Evolutionary conservation across 345 rosid species (phyloP).

Genomic region (Microthlaspi erraticum): DNA sequence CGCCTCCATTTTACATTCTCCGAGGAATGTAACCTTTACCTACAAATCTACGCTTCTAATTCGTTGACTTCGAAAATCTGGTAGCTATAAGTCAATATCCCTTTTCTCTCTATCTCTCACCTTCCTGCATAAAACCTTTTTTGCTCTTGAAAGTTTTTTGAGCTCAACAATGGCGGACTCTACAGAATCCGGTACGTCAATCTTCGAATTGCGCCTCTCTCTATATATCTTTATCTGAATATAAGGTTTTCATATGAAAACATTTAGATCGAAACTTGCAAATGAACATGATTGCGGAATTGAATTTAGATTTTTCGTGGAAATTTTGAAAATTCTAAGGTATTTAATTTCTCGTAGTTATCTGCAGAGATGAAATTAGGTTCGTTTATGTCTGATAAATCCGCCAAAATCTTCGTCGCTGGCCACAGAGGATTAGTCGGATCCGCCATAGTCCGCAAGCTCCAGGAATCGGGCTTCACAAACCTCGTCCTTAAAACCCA

Average conservation of each 20-base stretch:
- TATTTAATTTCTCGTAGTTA: background rate
- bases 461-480: constrained; percentile 60
- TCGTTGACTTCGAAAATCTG: constrained; percentile 11
- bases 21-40: constrained; percentile 15
- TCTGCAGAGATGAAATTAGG: constrained; percentile 34
- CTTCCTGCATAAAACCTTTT: background rate
- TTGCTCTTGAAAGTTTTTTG: background rate
- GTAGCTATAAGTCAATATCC: constrained; percentile 30
- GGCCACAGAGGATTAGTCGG: constrained; percentile 97
- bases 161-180: constrained; percentile 31
- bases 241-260: background rate
- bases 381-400: constrained; percentile 64
- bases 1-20: constrained; percentile 17
- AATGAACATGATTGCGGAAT: constrained; percentile 9
- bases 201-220: background rate
- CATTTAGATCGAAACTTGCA: background rate
- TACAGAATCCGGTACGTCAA: constrained; percentile 34
- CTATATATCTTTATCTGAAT: background rate
- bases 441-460: constrained; percentile 83
- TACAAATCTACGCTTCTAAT: constrained; percentile 22
- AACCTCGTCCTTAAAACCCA: constrained; percentile 75
- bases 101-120: constrained; percentile 8
- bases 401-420: constrained; percentile 89
- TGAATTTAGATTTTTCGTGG: background rate
- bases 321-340: background rate